A percentile compares a stretch with the other conserved stretches of the same genome.
phyloP scores from a whole-genome alignment of 2,329 filamentous ascomycete species.

The Botrytis deweyae region DNA sequence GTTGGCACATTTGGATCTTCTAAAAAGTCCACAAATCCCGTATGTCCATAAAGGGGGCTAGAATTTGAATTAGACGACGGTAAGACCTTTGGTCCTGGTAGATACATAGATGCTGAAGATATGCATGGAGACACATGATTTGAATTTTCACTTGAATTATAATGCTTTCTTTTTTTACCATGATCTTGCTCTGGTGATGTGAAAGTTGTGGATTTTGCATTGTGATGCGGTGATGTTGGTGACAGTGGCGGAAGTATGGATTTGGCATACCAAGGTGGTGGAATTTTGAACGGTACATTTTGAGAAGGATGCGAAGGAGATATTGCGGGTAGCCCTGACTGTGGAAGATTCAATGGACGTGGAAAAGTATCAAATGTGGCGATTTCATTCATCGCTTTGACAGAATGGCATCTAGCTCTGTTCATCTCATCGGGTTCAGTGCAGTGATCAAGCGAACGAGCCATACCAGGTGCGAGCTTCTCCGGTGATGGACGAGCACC shows the following conservation, averaged over 20 bases:
- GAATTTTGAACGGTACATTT: slow-evolving; percentile 8
- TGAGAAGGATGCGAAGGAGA: background rate
- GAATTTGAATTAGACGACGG: background rate
- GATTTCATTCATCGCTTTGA: background rate
- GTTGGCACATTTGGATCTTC: slow-evolving; percentile 16
- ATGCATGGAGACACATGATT: background rate
- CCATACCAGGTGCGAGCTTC: background rate
- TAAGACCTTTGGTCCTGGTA: background rate
- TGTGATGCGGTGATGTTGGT: background rate
- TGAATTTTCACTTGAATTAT: background rate
- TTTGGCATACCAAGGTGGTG: background rate
- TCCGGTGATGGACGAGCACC: background rate
- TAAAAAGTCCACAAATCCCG: slow-evolving; percentile 14
- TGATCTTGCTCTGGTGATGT: background rate
- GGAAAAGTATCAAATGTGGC: background rate
- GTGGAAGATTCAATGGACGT: background rate
- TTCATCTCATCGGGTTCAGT: background rate
- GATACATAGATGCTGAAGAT: background rate
- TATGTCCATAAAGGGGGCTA: background rate
- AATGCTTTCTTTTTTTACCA: slow-evolving; percentile 9
- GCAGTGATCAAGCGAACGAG: background rate
- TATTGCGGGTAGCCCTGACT: background rate
- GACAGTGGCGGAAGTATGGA: slow-evolving; percentile 4
- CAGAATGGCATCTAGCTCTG: background rate
- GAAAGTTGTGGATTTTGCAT: background rate